Evolutionary conservation across 805 yeast species (phyloP), one percentile per base, ranked within the genome.

Genomic region (Cyberlindnera bimundalis): DNA sequence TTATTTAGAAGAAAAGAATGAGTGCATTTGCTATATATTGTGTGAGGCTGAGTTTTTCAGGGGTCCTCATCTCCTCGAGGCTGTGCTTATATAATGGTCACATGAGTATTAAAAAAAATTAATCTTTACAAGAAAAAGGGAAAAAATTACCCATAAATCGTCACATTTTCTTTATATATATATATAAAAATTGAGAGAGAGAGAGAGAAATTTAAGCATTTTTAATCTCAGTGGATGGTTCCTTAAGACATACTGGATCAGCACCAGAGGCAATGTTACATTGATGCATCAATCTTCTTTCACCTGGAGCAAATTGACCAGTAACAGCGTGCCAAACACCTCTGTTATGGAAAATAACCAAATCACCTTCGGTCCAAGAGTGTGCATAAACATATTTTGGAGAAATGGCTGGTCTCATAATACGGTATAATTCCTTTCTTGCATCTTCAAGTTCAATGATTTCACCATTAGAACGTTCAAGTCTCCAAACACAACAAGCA

Each of bases 241-340:
- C 45, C 39, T 48, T 50, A 15, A 45, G 52, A 46, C 59, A 53
- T 6, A 65, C 59, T 3, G 96, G 95, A 56, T 84, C 91, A 13
- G 58, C 50, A 8, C 88, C 90, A 57, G 87, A 77, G 16, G 96
- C 95, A 60, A 88, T 84, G 66, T 88, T 88, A 66, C 96, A 88
- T 67, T 88, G 96, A 59, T 88, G 96, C 95, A 88, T 87, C 58
- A 88, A 70, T 62, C 96, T 76, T 55, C 76, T 78, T 58, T 87
- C 93, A 35, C 83, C 86, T 15, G 74, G 73, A 15, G 76, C 80
- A 64, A 88, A 82, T 63, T 87, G 95, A 38, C 96, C 95, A 13
- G 96, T 87, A 24, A 88, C 96, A 2, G 91, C 79, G 60, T 88
- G 96, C 84, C 91, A 84, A 10, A 88, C 90, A 32, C 96, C 96